Conservation (phyloP, 352 stramenopile genomes). For the Globisporangium canariense region DNA sequence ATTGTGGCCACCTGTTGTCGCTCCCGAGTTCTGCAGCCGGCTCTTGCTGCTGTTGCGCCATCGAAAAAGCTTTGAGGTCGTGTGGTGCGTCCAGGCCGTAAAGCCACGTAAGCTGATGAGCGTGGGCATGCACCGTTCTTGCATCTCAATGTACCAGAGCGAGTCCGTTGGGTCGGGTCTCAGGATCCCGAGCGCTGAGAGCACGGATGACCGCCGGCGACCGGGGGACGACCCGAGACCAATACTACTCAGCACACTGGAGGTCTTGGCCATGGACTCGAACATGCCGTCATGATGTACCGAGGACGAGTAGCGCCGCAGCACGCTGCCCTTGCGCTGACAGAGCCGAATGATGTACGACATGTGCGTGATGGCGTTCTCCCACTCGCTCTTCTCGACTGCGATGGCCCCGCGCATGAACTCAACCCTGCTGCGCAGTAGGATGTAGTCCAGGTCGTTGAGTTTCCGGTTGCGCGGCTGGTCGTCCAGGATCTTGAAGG, state of each 20-base stretch:
- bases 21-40: neutral
- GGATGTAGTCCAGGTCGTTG: conserved; percentile 52
- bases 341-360: conserved; percentile 59
- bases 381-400: conserved; percentile 71
- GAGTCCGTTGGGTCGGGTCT: conserved; percentile 14
- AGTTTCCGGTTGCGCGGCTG: conserved; percentile 37
- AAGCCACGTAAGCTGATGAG: conserved; percentile 43
- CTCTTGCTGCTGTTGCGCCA: neutral
- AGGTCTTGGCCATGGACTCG: conserved; percentile 24
- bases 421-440: conserved; percentile 66
- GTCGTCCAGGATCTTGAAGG: conserved; percentile 60
- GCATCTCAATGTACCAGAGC: conserved; percentile 22
- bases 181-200: neutral
- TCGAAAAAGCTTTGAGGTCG: neutral
- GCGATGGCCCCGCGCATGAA: conserved; percentile 69
- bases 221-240: neutral
- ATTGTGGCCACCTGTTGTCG: neutral
- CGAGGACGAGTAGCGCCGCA: conserved; percentile 50
- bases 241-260: conserved; percentile 25
- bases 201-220: neutral
- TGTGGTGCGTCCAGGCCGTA: conserved; percentile 20
- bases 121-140: conserved; percentile 36
- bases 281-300: conserved; percentile 28
- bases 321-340: conserved; percentile 54
- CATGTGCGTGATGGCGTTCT: conserved; percentile 57